phyloP scores from a whole-genome alignment of 75 land plant species.

The Larix kaempferi region DNA sequence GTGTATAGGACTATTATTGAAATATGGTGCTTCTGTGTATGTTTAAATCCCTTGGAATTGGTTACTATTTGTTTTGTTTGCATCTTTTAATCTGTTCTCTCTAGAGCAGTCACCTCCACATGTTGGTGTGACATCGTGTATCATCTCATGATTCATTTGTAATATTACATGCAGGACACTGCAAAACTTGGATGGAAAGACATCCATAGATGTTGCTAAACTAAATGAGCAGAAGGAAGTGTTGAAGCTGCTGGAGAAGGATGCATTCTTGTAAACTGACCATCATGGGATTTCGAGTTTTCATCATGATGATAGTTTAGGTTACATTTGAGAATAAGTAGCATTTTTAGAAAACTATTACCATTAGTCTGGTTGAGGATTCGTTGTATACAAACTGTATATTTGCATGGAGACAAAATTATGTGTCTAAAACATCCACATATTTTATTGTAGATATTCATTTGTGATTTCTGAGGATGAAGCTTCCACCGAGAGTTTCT shows the following conservation, averaged over 20 bases:
- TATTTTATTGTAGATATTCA: not conserved
- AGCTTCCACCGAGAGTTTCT: not conserved
- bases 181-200: slow-evolving; percentile 90
- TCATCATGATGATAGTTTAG: not conserved
- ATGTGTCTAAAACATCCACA: not conserved
- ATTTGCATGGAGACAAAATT: not conserved
- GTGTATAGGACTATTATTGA: slow-evolving; percentile 41
- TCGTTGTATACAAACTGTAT: not conserved
- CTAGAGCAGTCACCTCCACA: not conserved
- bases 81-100: not conserved
- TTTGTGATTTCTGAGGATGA: not conserved
- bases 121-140: not conserved
- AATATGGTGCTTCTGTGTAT: slow-evolving; percentile 43
- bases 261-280: slow-evolving; percentile 69
- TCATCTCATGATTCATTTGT: not conserved
- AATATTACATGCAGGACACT: slow-evolving; percentile 59
- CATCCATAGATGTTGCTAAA: slow-evolving; percentile 94
- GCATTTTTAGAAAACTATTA: slow-evolving; percentile 2
- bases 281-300: not conserved
- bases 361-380: not conserved
- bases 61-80: not conserved
- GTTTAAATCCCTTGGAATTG: slow-evolving; percentile 3
- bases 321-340: not conserved
- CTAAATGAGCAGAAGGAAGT: slow-evolving; percentile 83
- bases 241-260: slow-evolving; percentile 84